Evolutionary conservation across 106 monocot genomes (phyloP).

Genomic region (Dioscorea zingiberensis): DNA sequence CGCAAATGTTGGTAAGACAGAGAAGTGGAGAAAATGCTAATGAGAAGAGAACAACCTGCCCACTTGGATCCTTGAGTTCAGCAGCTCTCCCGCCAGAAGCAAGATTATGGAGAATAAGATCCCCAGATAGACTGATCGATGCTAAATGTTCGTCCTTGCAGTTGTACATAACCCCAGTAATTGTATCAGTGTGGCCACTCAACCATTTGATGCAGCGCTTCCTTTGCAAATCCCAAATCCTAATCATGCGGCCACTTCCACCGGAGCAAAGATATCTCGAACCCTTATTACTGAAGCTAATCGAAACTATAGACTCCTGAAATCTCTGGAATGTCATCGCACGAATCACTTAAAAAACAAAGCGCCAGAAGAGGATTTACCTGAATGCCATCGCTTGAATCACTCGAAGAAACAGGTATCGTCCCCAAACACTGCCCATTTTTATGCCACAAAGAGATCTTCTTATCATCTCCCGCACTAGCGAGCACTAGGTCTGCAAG

Average conservation of each 20-base stretch:
- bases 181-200: slow-evolving; percentile 75
- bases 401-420: slow-evolving; percentile 44
- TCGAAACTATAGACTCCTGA: slow-evolving; percentile 75
- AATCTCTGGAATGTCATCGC: too few species aligned
- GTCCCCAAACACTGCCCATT: slow-evolving; percentile 71
- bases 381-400: slow-evolving; percentile 56
- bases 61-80: slow-evolving; percentile 89
- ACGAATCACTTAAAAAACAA: too few species aligned
- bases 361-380: too few species aligned
- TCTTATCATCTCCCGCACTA: slow-evolving; percentile 96
- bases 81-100: slow-evolving; percentile 81
- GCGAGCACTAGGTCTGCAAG: slow-evolving; percentile 81
- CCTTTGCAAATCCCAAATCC: slow-evolving; percentile 96
- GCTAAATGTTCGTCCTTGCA: slow-evolving; percentile 93
- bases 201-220: slow-evolving; percentile 96
- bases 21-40: not conserved
- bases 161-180: slow-evolving; percentile 96
- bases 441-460: slow-evolving; percentile 86
- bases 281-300: slow-evolving; percentile 87
- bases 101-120: slow-evolving; percentile 95
- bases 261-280: slow-evolving; percentile 96
- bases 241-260: slow-evolving; percentile 65
- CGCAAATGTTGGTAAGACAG: not conserved
- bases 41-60: slow-evolving; percentile 77
- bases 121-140: slow-evolving; percentile 84